Conservation (phyloP, 495 filamentous ascomycete genomes). For the Penicillium antarcticum region DNA sequence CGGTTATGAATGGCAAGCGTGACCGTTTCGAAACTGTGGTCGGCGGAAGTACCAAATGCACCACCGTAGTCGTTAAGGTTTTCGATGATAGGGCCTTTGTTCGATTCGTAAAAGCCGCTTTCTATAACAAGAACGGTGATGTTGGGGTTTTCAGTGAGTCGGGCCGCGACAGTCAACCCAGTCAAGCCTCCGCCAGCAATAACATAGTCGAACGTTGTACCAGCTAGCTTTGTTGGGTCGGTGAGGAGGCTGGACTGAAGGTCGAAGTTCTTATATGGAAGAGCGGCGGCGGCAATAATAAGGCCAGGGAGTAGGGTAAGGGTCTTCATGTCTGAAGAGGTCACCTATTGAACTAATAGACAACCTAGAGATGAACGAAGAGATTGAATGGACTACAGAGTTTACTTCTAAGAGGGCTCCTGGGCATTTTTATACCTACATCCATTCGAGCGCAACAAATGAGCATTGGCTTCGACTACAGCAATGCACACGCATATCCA, state of each 20-base stretch:
- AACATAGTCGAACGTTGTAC: slow-evolving; percentile 26
- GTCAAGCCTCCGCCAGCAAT: slow-evolving; percentile 34
- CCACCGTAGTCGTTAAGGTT: slow-evolving; percentile 33
- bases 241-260: slow-evolving; percentile 21
- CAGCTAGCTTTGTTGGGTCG: slow-evolving; percentile 15
- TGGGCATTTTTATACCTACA: too few relatives aligned
- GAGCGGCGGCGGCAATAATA: neutral
- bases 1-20: slow-evolving; percentile 13
- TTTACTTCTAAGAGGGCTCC: too few relatives aligned
- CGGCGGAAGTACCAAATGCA: slow-evolving; percentile 28
- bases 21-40: slow-evolving; percentile 16
- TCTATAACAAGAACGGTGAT: slow-evolving; percentile 53
- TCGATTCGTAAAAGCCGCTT: slow-evolving; percentile 36
- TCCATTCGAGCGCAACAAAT: too few relatives aligned
- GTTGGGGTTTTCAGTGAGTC: slow-evolving; percentile 43
- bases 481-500: too few relatives aligned
- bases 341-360: too few relatives aligned
- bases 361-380: too few relatives aligned
- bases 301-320: too few relatives aligned
- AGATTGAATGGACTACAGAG: too few relatives aligned
- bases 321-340: too few relatives aligned
- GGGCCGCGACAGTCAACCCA: slow-evolving; percentile 31
- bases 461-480: too few relatives aligned
- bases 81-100: slow-evolving; percentile 29
- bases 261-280: slow-evolving; percentile 5